Conservation (phyloP, 1,139 yeast species). For the Taphrina confusa region DNA sequence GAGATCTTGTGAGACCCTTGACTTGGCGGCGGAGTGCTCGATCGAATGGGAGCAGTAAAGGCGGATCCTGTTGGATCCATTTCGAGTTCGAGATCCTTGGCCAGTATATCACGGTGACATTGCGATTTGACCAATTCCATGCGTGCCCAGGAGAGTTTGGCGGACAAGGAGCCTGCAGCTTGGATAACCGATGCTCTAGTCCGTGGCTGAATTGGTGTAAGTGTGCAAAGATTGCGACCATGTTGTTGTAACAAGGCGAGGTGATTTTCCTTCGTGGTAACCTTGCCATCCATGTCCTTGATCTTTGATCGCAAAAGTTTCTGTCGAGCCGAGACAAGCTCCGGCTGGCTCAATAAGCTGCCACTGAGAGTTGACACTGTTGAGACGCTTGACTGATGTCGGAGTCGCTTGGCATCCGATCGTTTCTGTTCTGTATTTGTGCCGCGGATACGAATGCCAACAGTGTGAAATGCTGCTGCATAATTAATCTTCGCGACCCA, state of each 20-base stretch:
- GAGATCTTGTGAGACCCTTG: background rate
- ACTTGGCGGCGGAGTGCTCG: conserved; percentile 8
- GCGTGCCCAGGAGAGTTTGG: conserved; percentile 58
- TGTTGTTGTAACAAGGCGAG: conserved; percentile 49
- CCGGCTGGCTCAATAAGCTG: conserved; percentile 28
- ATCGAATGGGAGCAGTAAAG: conserved; percentile 17
- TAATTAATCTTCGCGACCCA: conserved; percentile 63
- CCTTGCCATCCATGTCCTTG: conserved; percentile 46
- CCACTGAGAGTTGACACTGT: conserved; percentile 6
- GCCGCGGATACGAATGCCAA: conserved; percentile 43
- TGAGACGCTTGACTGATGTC: conserved; percentile 9
- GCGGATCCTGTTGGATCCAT: conserved; percentile 36
- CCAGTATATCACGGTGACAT: conserved; percentile 51
- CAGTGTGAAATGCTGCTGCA: conserved; percentile 56
- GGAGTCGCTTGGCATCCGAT: background rate
- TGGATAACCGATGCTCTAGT: conserved; percentile 54
- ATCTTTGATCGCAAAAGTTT: conserved; percentile 39
- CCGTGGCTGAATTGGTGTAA: conserved; percentile 57
- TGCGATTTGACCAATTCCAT: conserved; percentile 54
- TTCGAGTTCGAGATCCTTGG: conserved; percentile 45
- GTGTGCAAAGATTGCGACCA: conserved; percentile 49
- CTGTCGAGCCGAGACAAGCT: conserved; percentile 37
- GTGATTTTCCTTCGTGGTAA: conserved; percentile 46
- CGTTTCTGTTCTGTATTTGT: background rate
- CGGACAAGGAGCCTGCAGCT: conserved; percentile 53